These are phyloP conservation scores for Eutrema yunnanense DNA, from an alignment of 345 rosid genomes.

Conservation along the genomic window DNA sequence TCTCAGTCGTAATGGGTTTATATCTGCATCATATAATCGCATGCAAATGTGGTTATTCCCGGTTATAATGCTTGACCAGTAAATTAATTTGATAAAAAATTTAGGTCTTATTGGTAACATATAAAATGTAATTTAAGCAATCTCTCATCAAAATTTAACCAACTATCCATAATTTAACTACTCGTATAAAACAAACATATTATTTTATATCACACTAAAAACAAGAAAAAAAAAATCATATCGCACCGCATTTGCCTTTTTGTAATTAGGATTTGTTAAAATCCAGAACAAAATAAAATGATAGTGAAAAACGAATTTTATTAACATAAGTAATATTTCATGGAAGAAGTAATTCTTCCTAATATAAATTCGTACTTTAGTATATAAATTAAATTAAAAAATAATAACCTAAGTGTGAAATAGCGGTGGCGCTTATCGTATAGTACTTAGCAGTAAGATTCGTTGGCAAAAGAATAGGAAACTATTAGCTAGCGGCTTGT, in stretches of 20 bases:
- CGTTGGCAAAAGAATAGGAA: neutral
- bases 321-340: neutral
- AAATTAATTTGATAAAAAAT: too few relatives aligned
- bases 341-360: neutral
- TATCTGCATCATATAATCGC: neutral
- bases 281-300: neutral
- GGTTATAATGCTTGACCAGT: neutral
- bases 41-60: neutral
- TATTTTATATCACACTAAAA: too few relatives aligned
- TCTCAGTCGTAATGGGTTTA: neutral
- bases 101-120: neutral
- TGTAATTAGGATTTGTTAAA: neutral
- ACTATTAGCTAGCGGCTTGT: neutral
- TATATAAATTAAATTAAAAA: neutral
- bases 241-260: neutral
- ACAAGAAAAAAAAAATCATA: neutral
- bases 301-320: neutral
- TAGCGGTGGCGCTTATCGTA: neutral
- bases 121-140: neutral
- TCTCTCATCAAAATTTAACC: neutral
- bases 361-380: neutral
- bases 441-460: neutral
- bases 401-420: neutral
- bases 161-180: neutral
- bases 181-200: neutral